These are phyloP conservation scores for Neurospora sublineolata DNA, from an alignment of 495 filamentous ascomycete genomes.

Conservation along the genomic window DNA sequence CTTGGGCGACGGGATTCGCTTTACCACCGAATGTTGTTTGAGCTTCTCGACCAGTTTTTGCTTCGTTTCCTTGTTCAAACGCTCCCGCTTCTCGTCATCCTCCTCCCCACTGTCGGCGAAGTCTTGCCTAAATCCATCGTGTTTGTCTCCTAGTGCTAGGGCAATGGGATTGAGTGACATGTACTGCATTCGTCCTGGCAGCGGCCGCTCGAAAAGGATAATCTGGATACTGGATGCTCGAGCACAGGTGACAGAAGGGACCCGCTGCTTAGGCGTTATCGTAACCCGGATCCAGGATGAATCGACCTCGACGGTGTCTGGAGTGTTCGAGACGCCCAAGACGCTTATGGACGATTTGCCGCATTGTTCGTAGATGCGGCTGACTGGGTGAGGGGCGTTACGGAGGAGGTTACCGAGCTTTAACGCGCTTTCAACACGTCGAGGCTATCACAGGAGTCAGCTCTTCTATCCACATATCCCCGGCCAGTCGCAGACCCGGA, in stretches of 20 bases:
- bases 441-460: slow-evolving; percentile 25
- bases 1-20: slow-evolving; percentile 64
- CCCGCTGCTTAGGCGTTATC: slow-evolving; percentile 42
- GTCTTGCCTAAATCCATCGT: slow-evolving; percentile 18
- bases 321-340: slow-evolving; percentile 64
- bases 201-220: slow-evolving; percentile 76
- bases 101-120: slow-evolving; percentile 40
- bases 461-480: background rate
- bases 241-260: slow-evolving; percentile 64
- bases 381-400: slow-evolving; percentile 68
- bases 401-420: slow-evolving; percentile 74
- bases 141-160: slow-evolving; percentile 73
- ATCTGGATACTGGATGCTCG: slow-evolving; percentile 63
- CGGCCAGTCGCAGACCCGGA: background rate
- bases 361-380: slow-evolving; percentile 72
- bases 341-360: slow-evolving; percentile 75
- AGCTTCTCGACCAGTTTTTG: slow-evolving; percentile 72
- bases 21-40: slow-evolving; percentile 72
- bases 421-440: slow-evolving; percentile 79
- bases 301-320: slow-evolving; percentile 42
- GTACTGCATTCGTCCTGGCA: slow-evolving; percentile 88
- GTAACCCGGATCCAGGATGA: slow-evolving; percentile 60
- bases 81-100: slow-evolving; percentile 53
- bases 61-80: slow-evolving; percentile 40
- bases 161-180: slow-evolving; percentile 86